Percentiles rank a stretch among this genome's conserved stretches.
phyloP scores from a whole-genome alignment of 2,329 filamentous ascomycete genomes.

The Lasiodiplodia sp. region DNA sequence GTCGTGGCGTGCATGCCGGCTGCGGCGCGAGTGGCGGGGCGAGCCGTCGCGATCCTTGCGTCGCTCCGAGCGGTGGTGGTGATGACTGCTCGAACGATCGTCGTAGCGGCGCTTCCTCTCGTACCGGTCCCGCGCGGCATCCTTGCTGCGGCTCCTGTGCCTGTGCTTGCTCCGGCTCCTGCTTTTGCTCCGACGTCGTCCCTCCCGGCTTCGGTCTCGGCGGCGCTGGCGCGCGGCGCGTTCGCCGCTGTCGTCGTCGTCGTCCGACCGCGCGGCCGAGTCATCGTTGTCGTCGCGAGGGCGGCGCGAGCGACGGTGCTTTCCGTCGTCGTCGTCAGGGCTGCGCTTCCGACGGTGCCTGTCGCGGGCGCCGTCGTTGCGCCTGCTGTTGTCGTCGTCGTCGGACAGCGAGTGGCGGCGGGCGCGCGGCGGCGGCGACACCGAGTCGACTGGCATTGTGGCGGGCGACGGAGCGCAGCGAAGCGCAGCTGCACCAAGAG shows the following conservation, averaged over 20 bases:
- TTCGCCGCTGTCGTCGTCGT: conserved; percentile 13
- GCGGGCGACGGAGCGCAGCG: background rate
- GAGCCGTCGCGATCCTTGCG: conserved; percentile 27
- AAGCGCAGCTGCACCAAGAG: background rate
- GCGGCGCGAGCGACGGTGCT: conserved; percentile 22
- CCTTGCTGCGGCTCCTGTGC: conserved; percentile 31
- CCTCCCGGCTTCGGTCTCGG: background rate
- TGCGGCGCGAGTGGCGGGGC: conserved; percentile 30
- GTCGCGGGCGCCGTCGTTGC: conserved; percentile 17
- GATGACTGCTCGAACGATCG: conserved; percentile 38
- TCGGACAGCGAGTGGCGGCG: conserved; percentile 12
- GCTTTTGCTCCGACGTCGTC: conserved; percentile 28
- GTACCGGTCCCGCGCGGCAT: conserved; percentile 24
- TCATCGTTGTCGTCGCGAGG: conserved; percentile 9
- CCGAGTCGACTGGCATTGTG: conserved; percentile 5
- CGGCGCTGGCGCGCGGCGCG: conserved; percentile 4
- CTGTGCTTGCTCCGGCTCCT: conserved; percentile 31
- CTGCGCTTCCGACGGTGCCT: conserved; percentile 35
- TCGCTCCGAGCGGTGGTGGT: conserved; percentile 39
- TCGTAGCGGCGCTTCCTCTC: conserved; percentile 29
- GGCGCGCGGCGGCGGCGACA: conserved; percentile 10
- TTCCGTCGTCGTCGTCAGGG: conserved; percentile 33
- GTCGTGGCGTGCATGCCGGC: conserved; percentile 32
- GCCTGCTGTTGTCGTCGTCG: conserved; percentile 8
- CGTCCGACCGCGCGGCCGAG: conserved; percentile 3